Base-by-base conservation (phyloP, 805 yeast species). In the Candida piceae region DNA sequence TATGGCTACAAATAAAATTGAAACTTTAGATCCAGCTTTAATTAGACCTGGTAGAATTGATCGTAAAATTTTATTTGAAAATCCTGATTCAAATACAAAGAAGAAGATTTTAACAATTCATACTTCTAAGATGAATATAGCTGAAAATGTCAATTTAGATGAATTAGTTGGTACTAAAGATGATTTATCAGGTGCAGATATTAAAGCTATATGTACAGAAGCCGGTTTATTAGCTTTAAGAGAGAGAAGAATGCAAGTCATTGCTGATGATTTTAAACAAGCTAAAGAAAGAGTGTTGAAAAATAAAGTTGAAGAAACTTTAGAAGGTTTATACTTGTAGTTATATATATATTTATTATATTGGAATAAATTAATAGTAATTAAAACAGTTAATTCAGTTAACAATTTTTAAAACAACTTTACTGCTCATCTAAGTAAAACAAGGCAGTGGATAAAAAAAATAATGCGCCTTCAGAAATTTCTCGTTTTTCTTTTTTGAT, bases 11-110 rank as follows among this genome's bases (percentile, higher is more conserved):
- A 90, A 90, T 66, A 89, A 85, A 62, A 84, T 90, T 53, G 97
- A 90, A 65, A 74, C 88, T 16, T 70, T 90, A 50, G 97, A 90
- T 65, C 97, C 97, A 7, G 97, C 97, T 3, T 72, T 90, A 53
- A 83, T 90, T 50, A 80, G 97, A 64, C 97, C 97, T 0, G 97
- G 97, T 31, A 83, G 97, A 71, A 90, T 89, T 53, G 97, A 89
- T 64, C 78, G 97, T 57, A 89, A 89, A 70, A 89, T 89, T 52
- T 74, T 89, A 60, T 90, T 90, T 65, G 97, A 93, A 65, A 90
- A 89, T 53, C 97, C 97, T 18, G 96, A 90, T 54, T 80, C 89
- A 30, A 78, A 82, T 41, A 89, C 96, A 32, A 84, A 90, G 70
- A 84, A 88, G 69, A 89, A 89, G 74, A 90, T 90, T 62, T 74